A percentile compares a stretch with the other conserved stretches of the same genome.
Evolutionary conservation across 768 basidiomycete genomes (phyloP).

Genomic region (Daedaleopsis nitida): DNA sequence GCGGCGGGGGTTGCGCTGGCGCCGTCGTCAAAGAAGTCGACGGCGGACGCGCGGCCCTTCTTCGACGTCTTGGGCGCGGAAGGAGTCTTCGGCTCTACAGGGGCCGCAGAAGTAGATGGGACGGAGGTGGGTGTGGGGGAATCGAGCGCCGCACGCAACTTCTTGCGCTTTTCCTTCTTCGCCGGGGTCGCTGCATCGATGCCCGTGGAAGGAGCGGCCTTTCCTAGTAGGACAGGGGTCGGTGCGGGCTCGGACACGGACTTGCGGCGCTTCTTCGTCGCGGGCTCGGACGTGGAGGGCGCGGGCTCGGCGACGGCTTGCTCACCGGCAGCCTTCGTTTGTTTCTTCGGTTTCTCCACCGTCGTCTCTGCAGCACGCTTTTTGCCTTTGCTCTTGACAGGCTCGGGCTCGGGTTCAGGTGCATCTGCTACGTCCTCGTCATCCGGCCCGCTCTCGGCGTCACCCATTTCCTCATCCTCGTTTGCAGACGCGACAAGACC

Average conservation of each 20-base stretch:
- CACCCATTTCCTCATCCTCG: slow-evolving; percentile 30
- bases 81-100: slow-evolving; percentile 21
- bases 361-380: slow-evolving; percentile 28
- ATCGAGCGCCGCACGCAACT: slow-evolving; percentile 10
- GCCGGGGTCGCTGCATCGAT: slow-evolving; percentile 7
- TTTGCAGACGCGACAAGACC: slow-evolving; percentile 37
- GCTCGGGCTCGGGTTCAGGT: slow-evolving; percentile 18
- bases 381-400: slow-evolving; percentile 24
- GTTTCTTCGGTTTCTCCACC: slow-evolving; percentile 44
- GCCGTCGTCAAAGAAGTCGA: slow-evolving; percentile 29
- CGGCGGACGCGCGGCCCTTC: slow-evolving; percentile 25
- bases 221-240: background rate
- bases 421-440: slow-evolving; percentile 30
- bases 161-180: slow-evolving; percentile 23
- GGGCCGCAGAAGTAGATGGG: slow-evolving; percentile 8
- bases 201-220: slow-evolving; percentile 1
- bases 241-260: slow-evolving; percentile 5
- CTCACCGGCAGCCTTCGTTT: slow-evolving; percentile 27
- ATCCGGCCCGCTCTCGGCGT: slow-evolving; percentile 20
- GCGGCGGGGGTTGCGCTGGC: slow-evolving; percentile 2
- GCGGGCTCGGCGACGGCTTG: background rate
- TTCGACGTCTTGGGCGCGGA: slow-evolving; percentile 13
- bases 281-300: slow-evolving; percentile 9
- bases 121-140: slow-evolving; percentile 1
- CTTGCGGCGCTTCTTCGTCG: slow-evolving; percentile 21